Conservation (phyloP, 352 stramenopile genomes). For the Pythium vanterpoolii region DNA sequence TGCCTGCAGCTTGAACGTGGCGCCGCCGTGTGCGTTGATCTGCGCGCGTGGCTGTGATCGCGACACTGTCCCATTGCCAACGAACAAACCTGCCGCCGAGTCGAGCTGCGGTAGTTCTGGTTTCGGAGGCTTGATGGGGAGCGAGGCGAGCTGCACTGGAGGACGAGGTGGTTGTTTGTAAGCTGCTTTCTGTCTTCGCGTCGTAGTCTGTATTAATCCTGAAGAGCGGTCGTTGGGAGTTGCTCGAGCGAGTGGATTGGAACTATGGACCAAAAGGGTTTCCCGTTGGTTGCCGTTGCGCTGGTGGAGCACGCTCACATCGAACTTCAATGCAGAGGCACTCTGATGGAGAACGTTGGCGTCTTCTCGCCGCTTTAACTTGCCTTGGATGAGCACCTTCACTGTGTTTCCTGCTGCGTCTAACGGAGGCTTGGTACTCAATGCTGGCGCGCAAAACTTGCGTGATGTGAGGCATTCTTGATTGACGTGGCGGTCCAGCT, state of each 20-base stretch:
- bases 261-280: not conserved
- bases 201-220: not conserved
- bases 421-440: not conserved
- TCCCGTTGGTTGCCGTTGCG: constrained; percentile 4
- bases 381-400: constrained; percentile 13
- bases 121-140: not conserved
- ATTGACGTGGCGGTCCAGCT: constrained; percentile 34
- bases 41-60: not conserved
- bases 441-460: constrained; percentile 22
- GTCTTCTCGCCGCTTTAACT: constrained; percentile 13
- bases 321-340: constrained; percentile 1
- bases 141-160: not conserved
- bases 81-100: not conserved
- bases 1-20: constrained; percentile 1
- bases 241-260: not conserved
- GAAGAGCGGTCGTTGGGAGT: not conserved
- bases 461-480: constrained; percentile 36
- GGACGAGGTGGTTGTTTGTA: not conserved
- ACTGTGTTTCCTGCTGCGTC: not conserved
- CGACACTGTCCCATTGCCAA: not conserved
- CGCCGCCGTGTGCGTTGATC: not conserved
- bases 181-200: not conserved
- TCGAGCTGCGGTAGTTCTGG: not conserved
- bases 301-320: not conserved
- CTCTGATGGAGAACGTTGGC: not conserved